Conservation (phyloP, 1,284 basidiomycete genomes). For the Polyporus tsugae region DNA sequence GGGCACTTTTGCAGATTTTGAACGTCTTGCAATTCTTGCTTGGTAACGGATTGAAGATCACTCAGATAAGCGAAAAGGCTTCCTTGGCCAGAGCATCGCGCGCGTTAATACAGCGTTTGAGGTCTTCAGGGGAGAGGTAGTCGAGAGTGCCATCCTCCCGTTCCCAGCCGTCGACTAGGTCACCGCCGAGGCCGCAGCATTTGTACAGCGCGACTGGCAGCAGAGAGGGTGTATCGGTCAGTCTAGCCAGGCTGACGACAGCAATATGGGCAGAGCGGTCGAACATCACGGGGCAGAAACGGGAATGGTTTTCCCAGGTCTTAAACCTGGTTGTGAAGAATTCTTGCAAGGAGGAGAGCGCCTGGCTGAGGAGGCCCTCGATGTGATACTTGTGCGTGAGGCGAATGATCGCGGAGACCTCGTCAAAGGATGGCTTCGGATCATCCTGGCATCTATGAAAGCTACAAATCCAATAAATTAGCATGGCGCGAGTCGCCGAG, state of each 20-base stretch:
- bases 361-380: conserved; percentile 1
- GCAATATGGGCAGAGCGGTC: background rate
- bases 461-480: background rate
- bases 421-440: background rate
- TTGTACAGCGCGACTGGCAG: conserved; percentile 8
- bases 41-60: background rate
- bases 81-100: background rate
- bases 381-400: conserved; percentile 20
- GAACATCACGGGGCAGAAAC: background rate
- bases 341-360: background rate
- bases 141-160: background rate
- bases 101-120: background rate
- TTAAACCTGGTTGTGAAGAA: background rate
- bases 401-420: conserved; percentile 14
- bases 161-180: background rate
- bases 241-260: conserved; percentile 14
- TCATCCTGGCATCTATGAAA: background rate
- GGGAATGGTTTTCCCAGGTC: background rate
- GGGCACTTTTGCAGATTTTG: background rate
- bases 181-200: background rate
- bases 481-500: no score
- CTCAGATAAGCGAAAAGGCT: background rate
- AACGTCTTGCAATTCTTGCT: background rate
- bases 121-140: background rate
- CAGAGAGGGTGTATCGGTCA: background rate